Percentiles rank a stretch among this genome's conserved stretches.
These are phyloP conservation scores for Mortierella sp. DNA, from an alignment of 371 early-diverging fungal species.

Conservation along the genomic window DNA sequence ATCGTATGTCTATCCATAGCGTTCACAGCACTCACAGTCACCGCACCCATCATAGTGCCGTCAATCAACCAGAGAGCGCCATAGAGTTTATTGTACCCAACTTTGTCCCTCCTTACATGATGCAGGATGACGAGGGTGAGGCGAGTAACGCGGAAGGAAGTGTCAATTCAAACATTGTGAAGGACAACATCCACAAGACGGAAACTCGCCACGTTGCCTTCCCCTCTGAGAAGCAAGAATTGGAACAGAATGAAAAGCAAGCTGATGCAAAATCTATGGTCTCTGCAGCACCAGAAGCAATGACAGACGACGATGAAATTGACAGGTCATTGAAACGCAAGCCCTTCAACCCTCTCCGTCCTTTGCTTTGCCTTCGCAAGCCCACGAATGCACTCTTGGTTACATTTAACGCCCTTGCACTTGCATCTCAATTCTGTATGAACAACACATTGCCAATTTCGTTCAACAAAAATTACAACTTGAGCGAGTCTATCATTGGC, in stretches of 20 bases:
- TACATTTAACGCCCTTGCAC: slow-evolving; percentile 33
- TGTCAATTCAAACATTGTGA: not conserved
- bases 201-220: slow-evolving; percentile 31
- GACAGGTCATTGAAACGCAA: slow-evolving; percentile 18
- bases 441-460: slow-evolving; percentile 63
- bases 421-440: slow-evolving; percentile 45
- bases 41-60: slow-evolving; percentile 7
- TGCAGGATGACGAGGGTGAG: slow-evolving; percentile 11
- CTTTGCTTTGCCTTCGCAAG: slow-evolving; percentile 31
- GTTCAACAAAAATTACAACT: slow-evolving; percentile 51
- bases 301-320: not conserved
- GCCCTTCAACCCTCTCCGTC: slow-evolving; percentile 50
- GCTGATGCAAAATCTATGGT: not conserved
- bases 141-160: not conserved
- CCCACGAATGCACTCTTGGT: slow-evolving; percentile 42
- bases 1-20: slow-evolving; percentile 18
- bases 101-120: slow-evolving; percentile 22
- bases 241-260: not conserved
- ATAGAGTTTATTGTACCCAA: slow-evolving; percentile 43
- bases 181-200: not conserved
- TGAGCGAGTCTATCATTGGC: slow-evolving; percentile 58
- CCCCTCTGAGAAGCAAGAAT: slow-evolving; percentile 10
- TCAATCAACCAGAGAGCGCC: slow-evolving; percentile 15
- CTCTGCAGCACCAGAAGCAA: not conserved
- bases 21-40: slow-evolving; percentile 2